Evolutionary conservation across 139 green algal genomes (phyloP).

Genomic region (Trebouxia sp.): DNA sequence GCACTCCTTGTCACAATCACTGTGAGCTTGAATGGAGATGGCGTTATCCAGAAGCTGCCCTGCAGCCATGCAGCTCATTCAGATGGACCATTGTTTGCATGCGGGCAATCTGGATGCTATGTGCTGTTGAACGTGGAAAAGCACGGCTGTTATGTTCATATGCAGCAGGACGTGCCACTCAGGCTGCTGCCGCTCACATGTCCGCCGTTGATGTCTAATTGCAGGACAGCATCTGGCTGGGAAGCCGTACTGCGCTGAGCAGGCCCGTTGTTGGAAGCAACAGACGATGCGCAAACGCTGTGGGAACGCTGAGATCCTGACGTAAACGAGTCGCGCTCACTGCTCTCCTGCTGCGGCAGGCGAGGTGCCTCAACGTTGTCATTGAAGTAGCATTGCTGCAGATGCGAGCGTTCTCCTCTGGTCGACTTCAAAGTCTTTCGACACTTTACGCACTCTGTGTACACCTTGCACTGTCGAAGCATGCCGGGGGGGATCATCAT

Average conservation of each 20-base stretch:
- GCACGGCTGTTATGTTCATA: background rate
- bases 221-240: background rate
- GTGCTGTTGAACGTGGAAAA: no score
- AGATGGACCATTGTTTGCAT: no score
- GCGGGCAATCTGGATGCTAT: background rate
- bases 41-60: background rate
- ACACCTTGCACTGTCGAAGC: background rate
- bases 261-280: background rate
- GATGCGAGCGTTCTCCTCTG: background rate
- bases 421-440: background rate
- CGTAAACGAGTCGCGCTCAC: background rate
- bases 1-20: background rate
- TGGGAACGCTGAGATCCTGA: constrained; percentile 14
- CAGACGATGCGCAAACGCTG: background rate
- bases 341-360: background rate
- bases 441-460: background rate
- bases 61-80: no score
- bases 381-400: background rate
- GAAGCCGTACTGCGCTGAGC: background rate
- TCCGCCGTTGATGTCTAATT: background rate
- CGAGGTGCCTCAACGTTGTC: background rate
- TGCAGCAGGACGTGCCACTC: background rate
- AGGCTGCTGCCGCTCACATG: background rate
- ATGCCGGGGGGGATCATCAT: background rate
- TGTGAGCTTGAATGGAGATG: background rate